Base-by-base conservation (phyloP, 139 green algal genomes). In the Penium margaritaceum region DNA sequence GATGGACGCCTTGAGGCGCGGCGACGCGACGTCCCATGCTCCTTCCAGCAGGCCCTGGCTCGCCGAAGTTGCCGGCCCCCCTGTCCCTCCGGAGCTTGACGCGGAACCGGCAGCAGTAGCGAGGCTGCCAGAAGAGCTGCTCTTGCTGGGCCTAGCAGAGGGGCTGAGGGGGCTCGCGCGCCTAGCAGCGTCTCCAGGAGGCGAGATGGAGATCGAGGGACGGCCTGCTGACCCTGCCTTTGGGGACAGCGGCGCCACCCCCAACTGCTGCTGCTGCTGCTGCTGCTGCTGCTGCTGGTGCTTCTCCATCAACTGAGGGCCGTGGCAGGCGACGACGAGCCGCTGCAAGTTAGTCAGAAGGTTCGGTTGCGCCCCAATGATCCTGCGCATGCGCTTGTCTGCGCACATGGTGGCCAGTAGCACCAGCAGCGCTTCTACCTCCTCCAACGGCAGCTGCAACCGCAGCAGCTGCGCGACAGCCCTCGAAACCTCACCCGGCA, bases 381-480 rank as follows among this genome's bases (percentile, higher is more conserved):
- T 24, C 27, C 19, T 36, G 17, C 61, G 61, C 61, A 69, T 69
- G 4, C 41, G 27, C n/a, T 69, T 33, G 17, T 19, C n/a, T n/a
- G 6, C 33, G 12, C 35, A 32, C 64, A 72, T 72, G 33, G 27
- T 30, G 21, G 64, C 46, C 9, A 72, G 38, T 29, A 72, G n/a
- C 7, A 60, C 32, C 7, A 62, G 12, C 27, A 63, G 30, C 3
- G 64, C 64, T 6, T 72, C 29, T 12, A 21, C 29, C 39, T 72
- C 64, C 38, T 72, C 64, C n/a, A 6, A 5, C 29, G 64, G 36
- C 6, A 63, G 64, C n/a, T n/a, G n/a, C 6, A 35, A 35, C 33
- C 30, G 33, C 64, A 72, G 51, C 4, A 46, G 17, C 46, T 36
- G 32, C 9, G 39, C 29, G 64, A 72, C 17, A 9, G 64, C 58